Percentiles rank a stretch among this genome's conserved stretches.
phyloP scores from a whole-genome alignment of 345 rosid genomes.

The Mangifera indica region DNA sequence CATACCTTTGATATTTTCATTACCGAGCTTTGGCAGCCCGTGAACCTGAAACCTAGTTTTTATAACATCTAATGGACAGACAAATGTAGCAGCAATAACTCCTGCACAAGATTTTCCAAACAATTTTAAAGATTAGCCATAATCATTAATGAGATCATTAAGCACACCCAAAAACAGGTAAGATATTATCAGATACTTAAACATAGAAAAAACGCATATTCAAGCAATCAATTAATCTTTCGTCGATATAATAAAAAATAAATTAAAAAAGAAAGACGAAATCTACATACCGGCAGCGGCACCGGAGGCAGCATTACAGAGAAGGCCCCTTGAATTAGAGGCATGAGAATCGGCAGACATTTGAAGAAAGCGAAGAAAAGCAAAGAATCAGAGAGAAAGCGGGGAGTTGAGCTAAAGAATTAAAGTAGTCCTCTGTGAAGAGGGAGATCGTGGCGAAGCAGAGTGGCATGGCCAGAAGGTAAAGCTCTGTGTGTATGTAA shows the following conservation, averaged over 20 bases:
- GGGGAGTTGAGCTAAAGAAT: conserved; percentile 17
- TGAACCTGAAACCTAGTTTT: conserved; percentile 93
- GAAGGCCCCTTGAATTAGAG: conserved; percentile 50
- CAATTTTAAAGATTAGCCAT: not conserved
- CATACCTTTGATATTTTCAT: conserved; percentile 50
- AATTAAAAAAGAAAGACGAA: no score
- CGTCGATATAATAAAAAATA: no score
- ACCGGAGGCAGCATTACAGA: conserved; percentile 89
- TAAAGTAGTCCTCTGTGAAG: conserved; percentile 63
- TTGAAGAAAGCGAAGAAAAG: conserved; percentile 18
- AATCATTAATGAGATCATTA: not conserved
- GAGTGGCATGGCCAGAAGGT: conserved; percentile 74
- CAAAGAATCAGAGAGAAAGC: conserved; percentile 16
- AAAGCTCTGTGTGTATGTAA: conserved; percentile 14
- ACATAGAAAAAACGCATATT: not conserved
- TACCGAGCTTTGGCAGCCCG: conserved; percentile 54
- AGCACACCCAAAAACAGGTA: no score
- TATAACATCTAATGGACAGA: conserved; percentile 88
- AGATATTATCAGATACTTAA: no score
- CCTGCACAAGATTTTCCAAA: conserved; percentile 35
- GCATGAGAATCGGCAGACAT: conserved; percentile 63
- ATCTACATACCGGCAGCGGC: conserved; percentile 70
- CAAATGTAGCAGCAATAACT: conserved; percentile 81
- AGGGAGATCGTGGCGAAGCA: conserved; percentile 59
- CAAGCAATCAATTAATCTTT: no score